Base-by-base conservation (phyloP, 2,329 filamentous ascomycete genomes). In the Nemania abortiva region DNA sequence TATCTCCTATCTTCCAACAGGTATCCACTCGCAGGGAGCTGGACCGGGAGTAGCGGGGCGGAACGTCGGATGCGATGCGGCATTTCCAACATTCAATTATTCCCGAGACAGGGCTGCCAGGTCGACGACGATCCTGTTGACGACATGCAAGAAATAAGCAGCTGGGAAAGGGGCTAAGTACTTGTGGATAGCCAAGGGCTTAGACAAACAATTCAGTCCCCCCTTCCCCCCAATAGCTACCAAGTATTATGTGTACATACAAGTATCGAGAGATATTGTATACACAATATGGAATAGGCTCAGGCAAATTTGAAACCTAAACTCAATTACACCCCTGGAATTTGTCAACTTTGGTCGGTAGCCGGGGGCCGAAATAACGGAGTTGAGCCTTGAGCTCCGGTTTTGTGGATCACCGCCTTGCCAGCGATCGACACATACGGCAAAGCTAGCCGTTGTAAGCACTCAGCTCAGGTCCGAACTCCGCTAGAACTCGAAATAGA, bases 401-500 rank as follows among this genome's bases (percentile, higher is more conserved):
- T 15, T n/a, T n/a, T 60, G 58, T 56, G 50, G 54, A 18, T 34
- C 54, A 18, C 31, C 39, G 27, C 42, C 39, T 20, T 7, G 31
- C 6, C 37, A 11, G 6, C 24, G 29, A 55, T 24, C 49, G 18
- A 15, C 42, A 15, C 6, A 20, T 22, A 27, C 42, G n/a, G 11
- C 6, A 15, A 15, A 57, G 18, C 34, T 18, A 56, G 15, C 56
- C 39, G 52, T 45, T 54, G 31, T 39, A 58, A 57, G 45, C 62
- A 57, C 9, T 18, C 18, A n/a, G 27, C 65, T 59, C 65, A 63
- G 42, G 20, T 70, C 61, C 57, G 61, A 63, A 57, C 37, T 50
- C 39, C 55, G 57, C 52, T n/a, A 45, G 7, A 64, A 9, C 39
- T 24, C 29, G 31, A 24, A 24, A 39, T 37, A 13, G 6, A 42